Base-by-base conservation (phyloP, 257 asterid genomes). In the Parsonsia alboflavescens region DNA sequence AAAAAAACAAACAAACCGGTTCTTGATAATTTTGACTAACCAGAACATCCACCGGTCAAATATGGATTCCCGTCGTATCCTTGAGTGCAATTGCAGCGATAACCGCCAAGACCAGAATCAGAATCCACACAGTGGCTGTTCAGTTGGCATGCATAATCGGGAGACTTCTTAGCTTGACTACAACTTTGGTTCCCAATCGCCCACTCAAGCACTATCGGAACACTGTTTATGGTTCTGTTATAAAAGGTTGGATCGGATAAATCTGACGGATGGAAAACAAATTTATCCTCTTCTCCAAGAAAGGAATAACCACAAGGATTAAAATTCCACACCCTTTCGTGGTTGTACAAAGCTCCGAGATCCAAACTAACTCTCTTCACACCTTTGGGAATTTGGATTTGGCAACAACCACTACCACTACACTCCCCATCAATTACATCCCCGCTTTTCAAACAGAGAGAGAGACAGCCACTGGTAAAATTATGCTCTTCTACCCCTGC, bases 11-110 rank as follows among this genome's bases (percentile, higher is more conserved):
- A 33, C 1, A 33, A 33, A 33, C 3, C 39, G 39, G 1, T 33
- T 33, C 39, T 33, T 33, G 2, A 3, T 33, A 33, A 33, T 33
- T 33, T 33, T 1, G 39, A 36, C 5, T 26, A 52, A 82, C 85
- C 83, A 67, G 70, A 73, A 69, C 85, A 82, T 39, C 82, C 82
- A 19, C 79, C 76, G 17, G 72, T 68, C 0, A 88, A 76, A 68
- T 89, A 87, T 2, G 97, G 92, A 82, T 84, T 91, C 41, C 93
- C 96, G 45, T 81, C 72, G 1, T 82, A 89, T 15, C 97, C 97
- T 7, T 79, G 1, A 0, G 2, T 50, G 57, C 97, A 91, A 22
- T 52, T 75, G 49, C 93, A 89, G 1, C 88, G 54, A 21, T 91
- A 91, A 8, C 97, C 96, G 15, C 84, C 89, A 12, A 71, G 10